A percentile compares a stretch with the other conserved stretches of the same genome.
phyloP scores from a whole-genome alignment of 163 green algal species.

The Chloromonas sp. region DNA sequence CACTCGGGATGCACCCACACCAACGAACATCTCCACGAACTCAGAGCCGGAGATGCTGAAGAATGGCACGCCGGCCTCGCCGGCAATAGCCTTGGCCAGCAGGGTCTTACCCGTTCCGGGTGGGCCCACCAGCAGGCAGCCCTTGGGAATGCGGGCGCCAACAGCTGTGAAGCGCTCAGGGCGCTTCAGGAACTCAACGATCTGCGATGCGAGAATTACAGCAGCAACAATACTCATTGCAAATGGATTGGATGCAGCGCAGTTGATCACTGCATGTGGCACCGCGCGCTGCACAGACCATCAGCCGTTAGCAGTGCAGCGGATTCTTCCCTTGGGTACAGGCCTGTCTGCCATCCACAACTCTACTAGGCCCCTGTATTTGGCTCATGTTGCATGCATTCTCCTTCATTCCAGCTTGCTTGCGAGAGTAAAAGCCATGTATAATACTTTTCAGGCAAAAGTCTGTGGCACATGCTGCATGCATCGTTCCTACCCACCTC shows the following conservation, averaged over 20 bases:
- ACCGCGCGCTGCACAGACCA: background rate
- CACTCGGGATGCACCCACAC: constrained; percentile 93
- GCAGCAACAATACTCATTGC: background rate
- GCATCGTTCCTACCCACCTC: constrained; percentile 55
- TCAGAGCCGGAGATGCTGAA: constrained; percentile 98
- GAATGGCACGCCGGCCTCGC: constrained; percentile 98
- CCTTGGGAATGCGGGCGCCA: constrained; percentile 95
- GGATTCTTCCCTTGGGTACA: no score
- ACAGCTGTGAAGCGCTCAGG: constrained; percentile 96
- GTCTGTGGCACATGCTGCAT: background rate
- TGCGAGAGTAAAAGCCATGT: no score
- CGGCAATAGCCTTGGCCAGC: constrained; percentile 93
- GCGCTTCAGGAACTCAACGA: constrained; percentile 98
- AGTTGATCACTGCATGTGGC: background rate
- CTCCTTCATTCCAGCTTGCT: no score
- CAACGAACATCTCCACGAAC: constrained; percentile 99
- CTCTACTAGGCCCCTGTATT: no score
- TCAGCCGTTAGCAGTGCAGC: background rate
- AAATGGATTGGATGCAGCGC: background rate
- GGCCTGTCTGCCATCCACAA: no score
- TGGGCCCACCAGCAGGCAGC: constrained; percentile 90
- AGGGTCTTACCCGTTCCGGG: constrained; percentile 87
- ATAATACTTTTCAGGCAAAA: no score
- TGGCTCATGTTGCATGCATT: no score
- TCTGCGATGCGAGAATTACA: constrained; percentile 35